These are phyloP conservation scores for Irpex sp. DNA, from an alignment of 1,284 basidiomycete species.

Conservation along the genomic window DNA sequence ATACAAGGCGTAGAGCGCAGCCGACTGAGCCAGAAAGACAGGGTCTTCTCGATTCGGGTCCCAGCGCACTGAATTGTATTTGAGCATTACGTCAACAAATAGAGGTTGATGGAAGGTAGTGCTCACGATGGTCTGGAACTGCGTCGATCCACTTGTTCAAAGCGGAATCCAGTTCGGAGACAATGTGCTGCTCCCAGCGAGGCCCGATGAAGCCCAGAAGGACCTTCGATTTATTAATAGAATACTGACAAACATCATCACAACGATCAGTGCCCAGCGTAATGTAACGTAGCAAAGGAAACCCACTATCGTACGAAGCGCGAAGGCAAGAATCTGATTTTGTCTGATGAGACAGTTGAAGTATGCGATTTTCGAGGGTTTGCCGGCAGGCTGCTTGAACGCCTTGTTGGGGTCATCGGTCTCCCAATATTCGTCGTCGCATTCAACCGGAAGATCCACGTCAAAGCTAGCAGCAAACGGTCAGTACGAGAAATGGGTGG, in stretches of 20 bases:
- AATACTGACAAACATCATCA: conserved; percentile 36
- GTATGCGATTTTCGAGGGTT: conserved; percentile 41
- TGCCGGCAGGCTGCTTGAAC: conserved; percentile 44
- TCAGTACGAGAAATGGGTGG: neutral
- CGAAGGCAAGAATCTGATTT: conserved; percentile 54
- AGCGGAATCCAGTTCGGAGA: conserved; percentile 56
- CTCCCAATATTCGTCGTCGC: conserved; percentile 67
- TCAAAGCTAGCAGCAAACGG: conserved; percentile 41
- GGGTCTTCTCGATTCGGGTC: conserved; percentile 46
- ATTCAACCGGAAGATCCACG: conserved; percentile 53
- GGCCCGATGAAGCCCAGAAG: conserved; percentile 44
- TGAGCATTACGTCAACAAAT: neutral
- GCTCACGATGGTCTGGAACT: conserved; percentile 43
- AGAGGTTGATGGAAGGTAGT: neutral
- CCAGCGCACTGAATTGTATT: conserved; percentile 48
- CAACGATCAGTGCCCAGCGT: neutral
- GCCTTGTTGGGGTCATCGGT: conserved; percentile 36
- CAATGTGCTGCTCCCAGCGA: conserved; percentile 50
- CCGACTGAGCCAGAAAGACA: conserved; percentile 53
- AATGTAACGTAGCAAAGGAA: neutral
- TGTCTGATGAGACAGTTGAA: conserved; percentile 53
- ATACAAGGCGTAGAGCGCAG: conserved; percentile 50
- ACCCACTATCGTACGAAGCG: conserved; percentile 51
- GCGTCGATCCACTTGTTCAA: conserved; percentile 63
- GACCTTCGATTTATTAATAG: conserved; percentile 51